Evolutionary conservation across 768 basidiomycete genomes (phyloP), one percentile per base, ranked within the genome.

Genomic region (Suillus subalutaceus): DNA sequence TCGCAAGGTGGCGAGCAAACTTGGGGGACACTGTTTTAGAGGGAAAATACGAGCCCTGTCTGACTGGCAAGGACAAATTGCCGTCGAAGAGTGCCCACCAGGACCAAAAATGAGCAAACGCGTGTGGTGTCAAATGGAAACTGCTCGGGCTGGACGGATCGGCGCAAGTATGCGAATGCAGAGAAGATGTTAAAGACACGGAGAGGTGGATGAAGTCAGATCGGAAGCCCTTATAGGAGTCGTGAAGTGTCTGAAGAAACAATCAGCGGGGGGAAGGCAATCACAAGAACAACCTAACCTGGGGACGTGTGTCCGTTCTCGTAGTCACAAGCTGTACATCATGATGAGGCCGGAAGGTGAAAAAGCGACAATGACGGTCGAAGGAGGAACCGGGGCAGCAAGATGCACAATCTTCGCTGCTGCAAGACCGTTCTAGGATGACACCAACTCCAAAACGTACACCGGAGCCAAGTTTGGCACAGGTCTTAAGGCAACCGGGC

Each of bases 171-270:
- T 57, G 44, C 43, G 63, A 63, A 55, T 72, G 78, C 26, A 87
- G 80, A 8, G 89, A 89, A 2, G 92, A 91, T 32, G 86, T 85
- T 70, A 97, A 79, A 2, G 96, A 97, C 48, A 95, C 84, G 0
- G 95, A 95, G 63, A 96, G 84, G 75, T 99, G 96, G 57, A 98
- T 90, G 74, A 94, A 96, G 77, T 98, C 91, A 6, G 95, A 97
- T 43, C 96, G 90, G 77, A 98, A 97, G 9, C 87, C 92, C 66
- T 86, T 86, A 77, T 88, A 97, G 0, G 94, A 94, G 77, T 98
- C 96, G 35, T 82, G 78, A 26, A 70, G 65, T 58, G 79, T 82
- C 85, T 86, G 68, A 2, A 59, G 44, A 71, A 63, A 66, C 41
- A 16, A 38, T 38, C 35, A 35, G 18, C 23, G 9, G 6, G 35